phyloP scores from a whole-genome alignment of 306 rosid genomes.

The Biancaea sappan region DNA sequence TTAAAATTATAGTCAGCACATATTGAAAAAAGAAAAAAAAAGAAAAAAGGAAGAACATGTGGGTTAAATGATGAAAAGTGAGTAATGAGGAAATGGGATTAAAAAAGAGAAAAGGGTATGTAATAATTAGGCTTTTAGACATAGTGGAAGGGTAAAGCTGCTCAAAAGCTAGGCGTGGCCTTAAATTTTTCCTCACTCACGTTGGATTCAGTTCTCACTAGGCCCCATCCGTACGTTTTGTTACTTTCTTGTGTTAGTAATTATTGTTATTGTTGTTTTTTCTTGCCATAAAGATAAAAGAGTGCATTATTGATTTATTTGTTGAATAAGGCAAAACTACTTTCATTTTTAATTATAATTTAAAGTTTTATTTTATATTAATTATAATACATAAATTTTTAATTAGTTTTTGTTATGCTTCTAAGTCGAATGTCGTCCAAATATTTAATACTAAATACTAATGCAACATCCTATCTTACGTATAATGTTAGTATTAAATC shows the following conservation, averaged over 20 bases:
- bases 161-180: constrained; percentile 4
- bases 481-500: no score
- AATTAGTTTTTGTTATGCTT: no score
- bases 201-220: neutral
- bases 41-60: neutral
- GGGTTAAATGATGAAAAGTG: constrained; percentile 20
- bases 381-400: no score
- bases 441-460: no score
- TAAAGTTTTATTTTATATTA: no score
- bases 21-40: no score
- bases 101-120: neutral
- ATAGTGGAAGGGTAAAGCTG: neutral
- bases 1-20: no score
- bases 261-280: neutral
- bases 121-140: neutral
- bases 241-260: neutral
- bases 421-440: no score
- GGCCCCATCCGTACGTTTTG: neutral
- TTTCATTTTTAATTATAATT: no score
- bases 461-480: no score
- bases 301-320: no score
- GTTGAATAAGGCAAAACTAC: no score
- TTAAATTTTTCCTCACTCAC: neutral
- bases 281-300: neutral
- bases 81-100: neutral